Evolutionary conservation across 2,329 filamentous ascomycete genomes (phyloP), one percentile per base, ranked within the genome.

Genomic region (Ambrosiella cleistominuta): DNA sequence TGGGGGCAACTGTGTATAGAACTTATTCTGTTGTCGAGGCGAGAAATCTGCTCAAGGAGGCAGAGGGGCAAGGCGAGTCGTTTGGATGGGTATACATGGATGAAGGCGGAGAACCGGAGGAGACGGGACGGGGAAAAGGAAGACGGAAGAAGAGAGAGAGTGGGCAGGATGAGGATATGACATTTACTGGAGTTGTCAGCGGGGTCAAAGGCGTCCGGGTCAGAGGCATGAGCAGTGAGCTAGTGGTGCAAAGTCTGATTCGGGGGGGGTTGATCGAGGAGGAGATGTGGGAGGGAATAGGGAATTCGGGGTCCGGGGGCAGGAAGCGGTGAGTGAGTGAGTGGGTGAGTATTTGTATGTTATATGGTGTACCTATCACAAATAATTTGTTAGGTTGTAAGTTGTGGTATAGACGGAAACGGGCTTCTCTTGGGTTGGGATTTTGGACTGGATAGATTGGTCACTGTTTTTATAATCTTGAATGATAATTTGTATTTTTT

Each of bases 211-310:
- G 76, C 11, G 19, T 8, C 64, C 77, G 70, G 61, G 74, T 89
- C 42, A 78, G 77, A 62, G 77, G 93, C 50, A 78, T 95, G 56
- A 85, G 83, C 58, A 85, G 94, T 67, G 91, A 97, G 70, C 81
- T 91, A 66, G 81, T 97, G 19, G 83, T 95, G 58, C 91, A 98
- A 74, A 96, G 89, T 68, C 72, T 97, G 60, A 96, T 98, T 62
- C 68, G 95, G 55, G 91, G 90, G 0, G 80, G 82, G 61, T 70
- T 96, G 63, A 79, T 89, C 56, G 83, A 87, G 62, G 78, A 80
- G 54, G 75, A 71, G 11, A 76, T 80, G 63, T 61, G 59, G 61
- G 61, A 56, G 40, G 35, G 45, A 7, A 49, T 60, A 9, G 36
- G 44, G 11, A 37, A 35, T 36, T 49, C 38, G 38, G 56, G 17